Percentiles rank a stretch among this genome's conserved stretches.
phyloP scores from a whole-genome alignment of 2,329 filamentous ascomycete genomes.

The Neoscytalidium dimidiatum region DNA sequence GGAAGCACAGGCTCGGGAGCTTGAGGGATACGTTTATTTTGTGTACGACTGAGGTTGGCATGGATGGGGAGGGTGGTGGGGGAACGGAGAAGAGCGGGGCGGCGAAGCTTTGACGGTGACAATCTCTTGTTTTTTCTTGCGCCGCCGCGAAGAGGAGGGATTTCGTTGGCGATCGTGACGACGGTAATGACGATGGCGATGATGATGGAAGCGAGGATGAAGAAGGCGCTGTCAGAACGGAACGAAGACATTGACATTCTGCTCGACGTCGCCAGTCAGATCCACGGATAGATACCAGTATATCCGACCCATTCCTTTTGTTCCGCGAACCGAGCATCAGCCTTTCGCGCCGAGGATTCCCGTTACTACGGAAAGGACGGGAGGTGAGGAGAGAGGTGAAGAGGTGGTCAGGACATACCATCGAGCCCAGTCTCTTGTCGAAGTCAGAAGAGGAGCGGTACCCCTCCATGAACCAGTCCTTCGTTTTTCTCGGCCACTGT shows the following conservation, averaged over 20 bases:
- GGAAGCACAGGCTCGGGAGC: conserved; percentile 52
- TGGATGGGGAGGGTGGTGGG: conserved; percentile 12
- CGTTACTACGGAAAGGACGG: background rate
- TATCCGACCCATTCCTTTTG: conserved; percentile 12
- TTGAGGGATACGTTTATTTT: conserved; percentile 56
- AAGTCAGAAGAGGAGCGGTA: background rate
- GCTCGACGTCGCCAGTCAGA: background rate
- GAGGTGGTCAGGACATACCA: background rate
- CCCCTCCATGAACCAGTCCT: conserved; percentile 10
- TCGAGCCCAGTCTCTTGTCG: conserved; percentile 1
- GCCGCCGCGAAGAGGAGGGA: background rate
- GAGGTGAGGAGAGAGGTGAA: background rate
- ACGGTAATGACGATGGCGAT: background rate
- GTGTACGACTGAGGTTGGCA: conserved; percentile 54
- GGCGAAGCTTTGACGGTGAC: background rate
- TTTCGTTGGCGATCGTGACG: background rate
- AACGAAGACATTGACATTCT: conserved; percentile 14
- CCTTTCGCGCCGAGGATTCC: background rate
- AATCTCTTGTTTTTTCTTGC: background rate
- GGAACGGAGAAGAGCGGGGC: background rate
- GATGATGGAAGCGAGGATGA: background rate
- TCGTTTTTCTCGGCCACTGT: background rate
- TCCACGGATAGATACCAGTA: conserved; percentile 15
- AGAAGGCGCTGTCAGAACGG: background rate
- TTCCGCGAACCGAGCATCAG: background rate